Evolutionary conservation across 805 yeast genomes (phyloP), one percentile per base, ranked within the genome.

Genomic region (Millerozyma acaciae): DNA sequence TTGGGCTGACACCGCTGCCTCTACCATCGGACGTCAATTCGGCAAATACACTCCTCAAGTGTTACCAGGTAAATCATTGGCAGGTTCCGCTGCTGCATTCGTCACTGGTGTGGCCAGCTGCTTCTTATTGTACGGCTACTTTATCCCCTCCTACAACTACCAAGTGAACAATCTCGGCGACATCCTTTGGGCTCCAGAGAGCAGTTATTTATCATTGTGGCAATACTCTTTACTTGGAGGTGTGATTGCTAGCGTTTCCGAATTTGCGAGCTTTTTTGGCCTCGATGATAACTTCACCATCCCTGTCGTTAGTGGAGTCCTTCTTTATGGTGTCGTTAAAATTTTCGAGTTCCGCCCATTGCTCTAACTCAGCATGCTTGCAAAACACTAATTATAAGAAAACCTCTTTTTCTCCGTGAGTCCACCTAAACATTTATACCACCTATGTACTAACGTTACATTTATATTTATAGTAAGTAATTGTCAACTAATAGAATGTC

Each of bases 1-100:
- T 51, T 93, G 97, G 97, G 88, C 95, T 4, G 98, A 93, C 53
- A 87, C 97, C 7, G 90, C 97, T 2, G 98, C 98, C 2, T 86
- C 96, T 3, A 86, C 96, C 0, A 62, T 89, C 51, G 98, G 98
- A 24, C 73, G 98, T 44, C 75, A 74, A 35, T 90, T 64, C 55
- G 97, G 97, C 6, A 73, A 83, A 48, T 70, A 81, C 43, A 86
- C 96, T 6, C 94, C 95, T 25, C 78, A 81, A 50, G 57, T 90
- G 14, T 71, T 82, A 5, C 68, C 73, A 40, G 76, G 77, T 41
- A 93, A 93, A 58, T 84, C 95, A 3, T 64, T 93, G 28, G 96
- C 96, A 1, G 98, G 98, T 0, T 81, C 93, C 1, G 33, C 79
- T 16, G 97, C 96, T 16, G 95, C 97, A 4, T 85, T 85, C 48